phyloP scores from a whole-genome alignment of 23 red algal species.

The Agarophyton chilense region DNA sequence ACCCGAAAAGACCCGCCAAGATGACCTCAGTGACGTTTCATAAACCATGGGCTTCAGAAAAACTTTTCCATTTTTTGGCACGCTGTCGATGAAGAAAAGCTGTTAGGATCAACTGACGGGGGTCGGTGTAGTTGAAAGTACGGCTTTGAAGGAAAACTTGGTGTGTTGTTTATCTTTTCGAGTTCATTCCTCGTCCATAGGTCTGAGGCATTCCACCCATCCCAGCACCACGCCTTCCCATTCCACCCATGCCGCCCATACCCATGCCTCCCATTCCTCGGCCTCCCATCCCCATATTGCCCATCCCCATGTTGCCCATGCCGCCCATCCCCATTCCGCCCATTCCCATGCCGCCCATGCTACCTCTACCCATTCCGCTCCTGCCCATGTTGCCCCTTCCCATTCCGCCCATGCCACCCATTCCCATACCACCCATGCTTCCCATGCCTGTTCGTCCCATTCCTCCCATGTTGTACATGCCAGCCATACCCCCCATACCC shows the following conservation, averaged over 20 bases:
- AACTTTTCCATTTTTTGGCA: neutral
- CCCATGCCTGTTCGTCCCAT: slow-evolving; percentile 56
- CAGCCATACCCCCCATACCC: slow-evolving; percentile 63
- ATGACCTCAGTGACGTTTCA: neutral
- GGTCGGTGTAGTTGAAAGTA: neutral
- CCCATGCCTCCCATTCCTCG: slow-evolving; percentile 44
- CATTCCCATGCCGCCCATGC: slow-evolving; percentile 78
- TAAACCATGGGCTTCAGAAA: neutral
- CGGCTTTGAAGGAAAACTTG: neutral
- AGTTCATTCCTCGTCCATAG: slow-evolving; percentile 34
- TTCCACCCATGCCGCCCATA: slow-evolving; percentile 36
- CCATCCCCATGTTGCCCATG: slow-evolving; percentile 47
- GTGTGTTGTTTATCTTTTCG: slow-evolving; percentile 20
- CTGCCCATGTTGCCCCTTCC: slow-evolving; percentile 45
- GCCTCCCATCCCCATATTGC: slow-evolving; percentile 52
- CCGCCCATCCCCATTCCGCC: slow-evolving; percentile 46
- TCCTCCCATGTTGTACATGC: slow-evolving; percentile 52
- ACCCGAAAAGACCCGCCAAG: too few species aligned
- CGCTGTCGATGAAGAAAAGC: neutral
- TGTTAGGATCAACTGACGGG: neutral
- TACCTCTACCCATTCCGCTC: slow-evolving; percentile 64
- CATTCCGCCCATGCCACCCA: slow-evolving; percentile 89
- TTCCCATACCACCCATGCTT: slow-evolving; percentile 78
- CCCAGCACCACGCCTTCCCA: neutral
- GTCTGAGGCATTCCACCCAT: slow-evolving; percentile 11